Evolutionary conservation across 2,329 filamentous ascomycete species (phyloP).

Genomic region (Coleophoma eucalyptorum): DNA sequence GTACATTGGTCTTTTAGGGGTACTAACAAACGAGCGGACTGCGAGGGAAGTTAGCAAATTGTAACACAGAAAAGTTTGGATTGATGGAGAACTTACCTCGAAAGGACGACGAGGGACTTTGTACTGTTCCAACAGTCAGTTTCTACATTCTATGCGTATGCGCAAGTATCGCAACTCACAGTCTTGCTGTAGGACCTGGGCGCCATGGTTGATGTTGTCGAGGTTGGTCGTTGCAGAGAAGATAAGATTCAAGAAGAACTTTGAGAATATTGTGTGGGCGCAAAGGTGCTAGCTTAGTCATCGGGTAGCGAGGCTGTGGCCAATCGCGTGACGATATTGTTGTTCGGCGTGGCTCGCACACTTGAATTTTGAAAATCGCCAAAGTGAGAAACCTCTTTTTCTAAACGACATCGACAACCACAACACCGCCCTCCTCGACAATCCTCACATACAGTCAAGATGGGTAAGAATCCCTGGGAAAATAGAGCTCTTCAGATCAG

Average conservation of each 20-base stretch:
- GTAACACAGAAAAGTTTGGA: not conserved
- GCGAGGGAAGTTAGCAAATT: constrained; percentile 62
- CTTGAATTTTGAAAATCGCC: constrained; percentile 5
- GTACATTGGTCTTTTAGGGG: constrained; percentile 81
- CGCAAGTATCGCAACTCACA: constrained; percentile 41
- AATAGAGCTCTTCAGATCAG: too few species aligned
- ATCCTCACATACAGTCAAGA: constrained; percentile 27
- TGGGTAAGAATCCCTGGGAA: constrained; percentile 23
- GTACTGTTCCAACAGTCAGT: constrained; percentile 14
- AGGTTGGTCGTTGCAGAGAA: constrained; percentile 11
- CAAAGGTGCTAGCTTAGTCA: too few species aligned
- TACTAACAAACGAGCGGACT: constrained; percentile 99
- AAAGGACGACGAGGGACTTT: constrained; percentile 86
- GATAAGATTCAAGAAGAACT: constrained; percentile 9
- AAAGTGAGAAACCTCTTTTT: too few species aligned
- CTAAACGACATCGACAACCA: not conserved
- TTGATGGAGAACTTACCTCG: constrained; percentile 14
- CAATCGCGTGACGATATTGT: too few species aligned
- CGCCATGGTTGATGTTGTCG: constrained; percentile 33
- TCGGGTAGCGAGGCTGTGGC: not conserved
- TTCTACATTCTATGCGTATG: not conserved
- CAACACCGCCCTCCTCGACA: constrained; percentile 20
- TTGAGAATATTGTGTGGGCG: not conserved
- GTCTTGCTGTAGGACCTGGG: constrained; percentile 92
- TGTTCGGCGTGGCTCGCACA: not conserved